These are phyloP conservation scores for Tolypocladium endophyticum DNA, from an alignment of 2,329 filamentous ascomycete species.

Conservation along the genomic window DNA sequence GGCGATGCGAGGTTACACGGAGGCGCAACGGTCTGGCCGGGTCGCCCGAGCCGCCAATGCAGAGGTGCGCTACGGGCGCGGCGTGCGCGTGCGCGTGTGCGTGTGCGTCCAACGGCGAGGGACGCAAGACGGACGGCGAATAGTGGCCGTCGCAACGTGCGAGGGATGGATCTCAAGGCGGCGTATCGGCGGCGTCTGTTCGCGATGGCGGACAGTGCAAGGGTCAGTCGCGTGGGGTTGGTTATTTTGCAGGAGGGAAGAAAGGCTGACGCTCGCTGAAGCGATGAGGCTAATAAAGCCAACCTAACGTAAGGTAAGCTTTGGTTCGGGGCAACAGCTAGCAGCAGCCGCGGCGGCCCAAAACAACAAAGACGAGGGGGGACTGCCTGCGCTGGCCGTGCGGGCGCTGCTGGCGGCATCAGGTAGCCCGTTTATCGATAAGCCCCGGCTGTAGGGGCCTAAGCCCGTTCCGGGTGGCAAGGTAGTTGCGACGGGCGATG, in stretches of 20 bases:
- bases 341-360: too few species aligned
- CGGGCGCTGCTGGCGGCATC: too few species aligned
- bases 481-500: too few species aligned
- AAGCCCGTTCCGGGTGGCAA: too few species aligned
- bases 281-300: conserved; percentile 2
- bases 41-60: conserved; percentile 1
- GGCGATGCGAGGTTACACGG: conserved; percentile 9
- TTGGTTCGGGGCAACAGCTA: background rate
- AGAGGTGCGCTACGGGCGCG: background rate
- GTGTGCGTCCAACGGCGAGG: background rate
- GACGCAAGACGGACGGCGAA: background rate
- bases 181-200: conserved; percentile 8
- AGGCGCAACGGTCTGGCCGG: conserved; percentile 4
- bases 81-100: background rate
- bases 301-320: too few species aligned
- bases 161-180: conserved; percentile 3
- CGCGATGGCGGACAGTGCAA: conserved; percentile 3
- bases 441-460: too few species aligned
- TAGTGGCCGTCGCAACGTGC: background rate
- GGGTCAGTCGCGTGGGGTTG: conserved; percentile 5
- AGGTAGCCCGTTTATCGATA: conserved; percentile 1
- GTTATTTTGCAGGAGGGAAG: conserved; percentile 7
- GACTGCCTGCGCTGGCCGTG: background rate
- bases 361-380: background rate
- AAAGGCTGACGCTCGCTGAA: conserved; percentile 5